Base-by-base conservation (phyloP, 192 early-diverging fungal species). In the Coemansia sp. region DNA sequence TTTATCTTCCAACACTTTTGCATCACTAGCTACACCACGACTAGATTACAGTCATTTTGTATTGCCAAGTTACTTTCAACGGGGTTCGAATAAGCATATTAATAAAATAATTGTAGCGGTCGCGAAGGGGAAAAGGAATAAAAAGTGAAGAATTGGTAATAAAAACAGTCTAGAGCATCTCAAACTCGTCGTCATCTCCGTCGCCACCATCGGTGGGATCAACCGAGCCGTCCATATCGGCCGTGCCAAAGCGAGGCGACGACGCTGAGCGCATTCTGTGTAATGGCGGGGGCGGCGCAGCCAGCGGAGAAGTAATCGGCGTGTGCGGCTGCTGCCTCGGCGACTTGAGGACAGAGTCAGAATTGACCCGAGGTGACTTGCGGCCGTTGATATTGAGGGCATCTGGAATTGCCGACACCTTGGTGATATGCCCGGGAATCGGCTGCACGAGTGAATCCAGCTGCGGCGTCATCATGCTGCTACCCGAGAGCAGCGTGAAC, bases 391-490 rank as follows among this genome's bases (percentile, higher is more conserved):
- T 53, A 17, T 57, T 38, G 12, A 51, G 45, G 13, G 38, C 41
- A 19, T 41, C 51, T 8, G 59, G 61, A 27, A 63, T 18, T 3
- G 59, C 58, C 15, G 48, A 51, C 8, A 59, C 49, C 44, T 58
- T 62, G 21, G 67, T 50, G 43, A 62, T 47, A 25, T 69, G 67
- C 17, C 60, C 67, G 12, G 61, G 55, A 24, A 67, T 63, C 50
- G 60, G 57, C 59, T 67, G 61, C 11, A 67, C 68, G 2, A 67
- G 56, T 15, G 68, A 34, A 21, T 78, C 67, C 30, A 78, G 65
- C 53, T 71, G 69, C 58, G 75, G 68, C 12, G 67, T 70, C 75
- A 78, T 78, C 69, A 71, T 78, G 34, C 65, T 71, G 69, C 69
- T 71, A 15, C 69, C 75, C n/a, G 75, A 71, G 24, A 71, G 40